Percentiles rank a stretch among this genome's conserved stretches.
These are phyloP conservation scores for Microthlaspi erraticum DNA, from an alignment of 345 rosid genomes.

Conservation along the genomic window DNA sequence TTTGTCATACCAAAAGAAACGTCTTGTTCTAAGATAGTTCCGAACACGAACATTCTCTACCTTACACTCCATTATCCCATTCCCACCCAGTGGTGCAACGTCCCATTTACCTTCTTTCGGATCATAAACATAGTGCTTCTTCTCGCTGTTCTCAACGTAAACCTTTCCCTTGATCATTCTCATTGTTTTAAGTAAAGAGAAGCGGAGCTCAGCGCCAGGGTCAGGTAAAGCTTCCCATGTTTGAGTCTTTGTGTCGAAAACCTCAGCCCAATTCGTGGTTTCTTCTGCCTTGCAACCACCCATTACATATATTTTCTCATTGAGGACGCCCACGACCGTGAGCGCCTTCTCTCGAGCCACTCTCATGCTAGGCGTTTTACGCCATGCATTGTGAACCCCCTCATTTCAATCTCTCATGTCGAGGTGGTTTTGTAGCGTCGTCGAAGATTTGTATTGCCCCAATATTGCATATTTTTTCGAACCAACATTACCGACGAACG, in stretches of 20 bases:
- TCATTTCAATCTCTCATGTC: too few relatives aligned
- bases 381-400: neutral
- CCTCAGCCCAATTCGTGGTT: neutral
- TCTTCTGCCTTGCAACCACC: neutral
- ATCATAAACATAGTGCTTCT: neutral
- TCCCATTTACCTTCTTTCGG: conserved; percentile 3
- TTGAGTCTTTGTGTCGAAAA: neutral
- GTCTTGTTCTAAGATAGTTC: neutral
- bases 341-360: conserved; percentile 3
- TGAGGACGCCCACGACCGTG: neutral
- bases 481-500: too few relatives aligned
- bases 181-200: neutral
- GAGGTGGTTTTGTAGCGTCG: too few relatives aligned
- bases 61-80: accelerated
- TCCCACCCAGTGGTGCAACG: neutral
- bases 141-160: neutral
- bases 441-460: too few relatives aligned
- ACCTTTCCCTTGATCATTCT: neutral
- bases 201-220: conserved; percentile 4
- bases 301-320: conserved; percentile 11
- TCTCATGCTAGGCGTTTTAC: neutral
- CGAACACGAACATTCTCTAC: neutral
- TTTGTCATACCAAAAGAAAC: neutral
- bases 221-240: conserved; percentile 20
- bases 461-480: too few relatives aligned